Evolutionary conservation across 768 basidiomycete genomes (phyloP).

Genomic region (Pleurotus djamor): DNA sequence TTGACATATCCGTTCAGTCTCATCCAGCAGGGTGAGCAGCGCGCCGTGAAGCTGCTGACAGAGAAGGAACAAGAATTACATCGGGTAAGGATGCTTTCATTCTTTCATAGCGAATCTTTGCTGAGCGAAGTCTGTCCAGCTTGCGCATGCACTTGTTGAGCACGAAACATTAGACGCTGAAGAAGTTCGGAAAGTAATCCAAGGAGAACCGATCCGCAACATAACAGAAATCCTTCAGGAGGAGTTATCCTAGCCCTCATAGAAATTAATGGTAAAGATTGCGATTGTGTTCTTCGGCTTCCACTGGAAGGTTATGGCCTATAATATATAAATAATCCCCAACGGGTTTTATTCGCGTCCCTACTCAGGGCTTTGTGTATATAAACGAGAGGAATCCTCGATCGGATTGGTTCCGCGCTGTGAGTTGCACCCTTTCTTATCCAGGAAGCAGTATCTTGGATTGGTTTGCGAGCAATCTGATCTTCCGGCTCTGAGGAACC

Average conservation of each 20-base stretch:
- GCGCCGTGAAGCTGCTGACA: constrained; percentile 64
- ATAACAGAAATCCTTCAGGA: constrained; percentile 66
- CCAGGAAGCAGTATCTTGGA: constrained; percentile 3
- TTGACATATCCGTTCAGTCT: constrained; percentile 32
- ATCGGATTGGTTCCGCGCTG: constrained; percentile 3
- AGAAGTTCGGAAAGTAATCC: constrained; percentile 85
- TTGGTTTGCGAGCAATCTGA: constrained; percentile 6
- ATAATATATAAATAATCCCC: neutral
- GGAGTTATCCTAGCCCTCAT: constrained; percentile 36
- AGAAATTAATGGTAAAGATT: neutral
- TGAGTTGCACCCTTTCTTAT: neutral
- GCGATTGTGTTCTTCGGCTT: neutral
- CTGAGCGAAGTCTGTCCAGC: constrained; percentile 35
- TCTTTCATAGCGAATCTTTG: constrained; percentile 11
- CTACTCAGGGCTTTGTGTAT: neutral
- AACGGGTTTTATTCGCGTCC: neutral
- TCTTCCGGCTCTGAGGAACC: neutral
- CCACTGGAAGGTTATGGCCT: neutral
- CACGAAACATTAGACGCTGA: constrained; percentile 89
- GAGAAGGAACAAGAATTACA: constrained; percentile 75
- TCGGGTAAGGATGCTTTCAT: constrained; percentile 39
- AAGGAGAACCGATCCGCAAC: constrained; percentile 75
- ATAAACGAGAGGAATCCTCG: neutral
- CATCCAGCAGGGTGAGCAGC: constrained; percentile 66
- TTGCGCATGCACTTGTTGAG: constrained; percentile 90